A percentile compares a stretch with the other conserved stretches of the same genome.
phyloP scores from a whole-genome alignment of 1,284 basidiomycete species.

The Pascua guehoae region DNA sequence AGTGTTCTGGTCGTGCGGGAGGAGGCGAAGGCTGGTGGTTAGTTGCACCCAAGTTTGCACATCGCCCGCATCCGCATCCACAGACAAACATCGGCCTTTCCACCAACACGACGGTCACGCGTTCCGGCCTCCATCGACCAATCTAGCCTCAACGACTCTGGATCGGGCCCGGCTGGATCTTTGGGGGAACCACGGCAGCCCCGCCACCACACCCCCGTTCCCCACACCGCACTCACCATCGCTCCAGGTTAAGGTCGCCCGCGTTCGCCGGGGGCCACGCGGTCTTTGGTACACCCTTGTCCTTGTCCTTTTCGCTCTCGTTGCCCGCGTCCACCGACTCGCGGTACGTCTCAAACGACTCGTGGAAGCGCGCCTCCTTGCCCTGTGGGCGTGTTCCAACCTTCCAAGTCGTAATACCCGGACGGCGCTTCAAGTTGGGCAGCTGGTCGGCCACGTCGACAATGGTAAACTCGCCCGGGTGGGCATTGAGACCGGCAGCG shows the following conservation, averaged over 20 bases:
- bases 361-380: conserved; percentile 21
- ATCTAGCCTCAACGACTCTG: too few species aligned
- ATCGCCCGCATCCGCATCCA: too few species aligned
- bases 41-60: conserved; percentile 55
- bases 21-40: conserved; percentile 61
- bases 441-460: conserved; percentile 72
- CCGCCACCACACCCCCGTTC: conserved; percentile 38
- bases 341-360: conserved; percentile 34
- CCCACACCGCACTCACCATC: conserved; percentile 61
- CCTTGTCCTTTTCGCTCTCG: conserved; percentile 44
- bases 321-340: conserved; percentile 23
- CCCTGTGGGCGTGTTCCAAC: conserved; percentile 50
- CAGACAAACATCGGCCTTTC: too few species aligned
- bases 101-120: too few species aligned
- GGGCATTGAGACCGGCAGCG: conserved; percentile 70
- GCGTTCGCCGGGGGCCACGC: conserved; percentile 77
- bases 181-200: conserved; percentile 69
- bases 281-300: conserved; percentile 53
- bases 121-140: too few species aligned
- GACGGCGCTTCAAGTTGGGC: conserved; percentile 68
- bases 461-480: conserved; percentile 76
- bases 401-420: conserved; percentile 72
- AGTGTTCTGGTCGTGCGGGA: conserved; percentile 94
- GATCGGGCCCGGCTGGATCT: too few species aligned
- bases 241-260: conserved; percentile 98